Conservation (phyloP, 1,139 yeast species). For the Nakaseomyces sp. region DNA sequence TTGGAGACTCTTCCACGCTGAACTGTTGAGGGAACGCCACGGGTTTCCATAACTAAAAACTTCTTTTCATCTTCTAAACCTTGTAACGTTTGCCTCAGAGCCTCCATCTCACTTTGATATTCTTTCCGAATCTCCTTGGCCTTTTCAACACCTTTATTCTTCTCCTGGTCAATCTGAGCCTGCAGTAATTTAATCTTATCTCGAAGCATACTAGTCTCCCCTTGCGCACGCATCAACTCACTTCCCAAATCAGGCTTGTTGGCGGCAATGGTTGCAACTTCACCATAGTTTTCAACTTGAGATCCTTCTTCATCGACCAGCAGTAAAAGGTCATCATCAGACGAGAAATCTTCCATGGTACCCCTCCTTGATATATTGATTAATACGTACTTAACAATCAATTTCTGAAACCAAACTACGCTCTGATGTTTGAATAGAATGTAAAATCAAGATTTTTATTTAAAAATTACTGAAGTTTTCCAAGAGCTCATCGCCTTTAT, state of each 20-base stretch:
- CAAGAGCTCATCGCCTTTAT: too few relatives aligned
- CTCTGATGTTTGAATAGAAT: too few relatives aligned
- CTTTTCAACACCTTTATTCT: constrained; percentile 35
- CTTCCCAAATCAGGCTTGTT: background rate
- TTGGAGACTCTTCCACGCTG: constrained; percentile 1
- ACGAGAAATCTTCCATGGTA: constrained; percentile 5
- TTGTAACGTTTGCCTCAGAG: constrained; percentile 41
- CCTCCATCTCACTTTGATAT: constrained; percentile 39
- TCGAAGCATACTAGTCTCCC: constrained; percentile 69
- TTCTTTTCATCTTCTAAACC: constrained; percentile 62
- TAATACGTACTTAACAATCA: too few relatives aligned
- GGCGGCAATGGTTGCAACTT: too few relatives aligned
- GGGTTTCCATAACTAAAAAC: constrained; percentile 44
- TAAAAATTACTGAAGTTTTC: too few relatives aligned
- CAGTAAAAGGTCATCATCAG: constrained; percentile 4
- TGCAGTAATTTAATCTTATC: constrained; percentile 50
- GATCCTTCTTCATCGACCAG: background rate
- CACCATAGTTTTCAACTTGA: background rate
- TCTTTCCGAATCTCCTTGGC: constrained; percentile 36
- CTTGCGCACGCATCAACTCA: constrained; percentile 46
- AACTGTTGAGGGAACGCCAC: constrained; percentile 9
- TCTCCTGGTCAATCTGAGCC: constrained; percentile 27
- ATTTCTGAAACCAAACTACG: too few relatives aligned
- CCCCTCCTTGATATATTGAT: too few relatives aligned
- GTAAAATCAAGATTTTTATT: too few relatives aligned